Evolutionary conservation across 1,284 basidiomycete genomes (phyloP), one percentile per base, ranked within the genome.

Genomic region (Ustilago shanxiensis): DNA sequence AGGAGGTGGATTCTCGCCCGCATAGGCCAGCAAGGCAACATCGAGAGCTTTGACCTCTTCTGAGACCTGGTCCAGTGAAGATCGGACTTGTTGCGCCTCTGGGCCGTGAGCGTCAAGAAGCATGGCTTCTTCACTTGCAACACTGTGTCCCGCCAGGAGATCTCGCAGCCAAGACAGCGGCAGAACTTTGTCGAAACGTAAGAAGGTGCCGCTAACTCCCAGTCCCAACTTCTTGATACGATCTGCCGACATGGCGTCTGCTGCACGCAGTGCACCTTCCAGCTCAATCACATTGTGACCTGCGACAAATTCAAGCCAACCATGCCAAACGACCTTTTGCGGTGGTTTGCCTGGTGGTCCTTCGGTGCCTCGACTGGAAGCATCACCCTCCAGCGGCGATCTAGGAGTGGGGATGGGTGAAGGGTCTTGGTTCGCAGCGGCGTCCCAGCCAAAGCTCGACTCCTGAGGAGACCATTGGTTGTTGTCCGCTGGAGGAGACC

Each of bases 81-180:
- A 51, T 20, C 51, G 28, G 28, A 51, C 49, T 11, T 58, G 57
- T 9, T 20, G 52, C 2, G 44, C 57, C 5, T 33, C 49, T 18
- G 24, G 26, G 14, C 68, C 73, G 18, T 58, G 33, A 1, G 73
- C 64, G 16, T 47, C 16, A 8, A 74, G 51, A 16, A 74, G n/a
- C 66, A 69, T 61, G 9, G 57, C 66, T 28, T 69, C 63, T 9
- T 60, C 47, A 18, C 22, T 20, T 4, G 54, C 26, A 8, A 37
- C 37, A 14, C 33, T 26, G 13, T 61, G 35, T 2, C 33, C 39
- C 1, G 72, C 44, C 7, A 71, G 39, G 28, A 58, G 57, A 41
- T 76, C 73, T 8, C 68, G 53, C 3, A 76, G 41, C 60, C 53
- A 67, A 1, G 73, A 57, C 18, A 76, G 63, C 4, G 73, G 73